Base-by-base conservation (phyloP, 2,329 filamentous ascomycete species). In the Fusarium nisikadoi region DNA sequence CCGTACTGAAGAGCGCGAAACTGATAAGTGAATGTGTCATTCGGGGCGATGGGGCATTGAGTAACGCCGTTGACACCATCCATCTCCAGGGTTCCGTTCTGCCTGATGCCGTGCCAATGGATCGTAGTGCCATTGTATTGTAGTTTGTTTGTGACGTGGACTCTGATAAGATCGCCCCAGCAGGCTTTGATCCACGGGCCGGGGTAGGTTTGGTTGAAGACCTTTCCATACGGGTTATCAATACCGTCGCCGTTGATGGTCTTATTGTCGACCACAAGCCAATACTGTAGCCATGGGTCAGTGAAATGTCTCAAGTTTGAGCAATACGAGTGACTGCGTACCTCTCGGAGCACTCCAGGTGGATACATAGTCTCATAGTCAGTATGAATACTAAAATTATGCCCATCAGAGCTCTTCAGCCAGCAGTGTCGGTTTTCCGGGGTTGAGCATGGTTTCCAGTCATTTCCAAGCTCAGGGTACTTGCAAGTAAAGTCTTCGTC, bases 1-100 rank as follows among this genome's bases (percentile, higher is more conserved):
- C 70, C 70, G 46, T 73, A 71, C 36, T 74, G 70, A 6, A 50
- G 25, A 4, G 68, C 71, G 16, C 61, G 54, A 39, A 70, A 71
- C 20, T 58, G 65, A 23, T 71, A 73, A 13, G 67, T 65, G 42
- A 25, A 58, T 4, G 43, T 52, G 23, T 52, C 55, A 4, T 52
- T 10, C 6, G 55, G 55, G 17, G 55, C 45, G 1, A 52, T 52
- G 5, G 55, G 55, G 12, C 55, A 52, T 58, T 58, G 55, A 7
- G 55, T 58, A 11, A 58, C 55, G 13, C 55, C 55, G 6, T 58
- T 58, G 11, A 58, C 43, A 1, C 43, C 43, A 10, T 58, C 43
- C 55, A 52, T 58, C 16, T 39, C 55, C 14, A 58, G 38, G 16
- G 45, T 25, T 16, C 45, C 55, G 7, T 39, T 38, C 17, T 58